These are phyloP conservation scores for Suillus tomentosus DNA, from an alignment of 768 basidiomycete species.

Conservation along the genomic window DNA sequence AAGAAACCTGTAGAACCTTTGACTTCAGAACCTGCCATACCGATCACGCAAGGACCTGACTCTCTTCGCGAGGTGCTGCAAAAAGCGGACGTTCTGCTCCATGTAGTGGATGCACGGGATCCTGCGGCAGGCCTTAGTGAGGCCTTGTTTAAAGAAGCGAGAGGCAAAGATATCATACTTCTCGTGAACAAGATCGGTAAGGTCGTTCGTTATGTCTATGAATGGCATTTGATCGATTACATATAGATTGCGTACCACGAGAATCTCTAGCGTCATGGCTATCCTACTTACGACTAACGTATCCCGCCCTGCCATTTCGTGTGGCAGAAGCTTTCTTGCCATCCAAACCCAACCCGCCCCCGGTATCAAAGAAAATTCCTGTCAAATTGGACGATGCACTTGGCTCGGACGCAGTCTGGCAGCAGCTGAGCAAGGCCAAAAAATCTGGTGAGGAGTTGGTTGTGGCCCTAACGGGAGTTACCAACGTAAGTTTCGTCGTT, in stretches of 20 bases:
- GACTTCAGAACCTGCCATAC: constrained; percentile 19
- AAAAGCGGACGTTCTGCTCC: constrained; percentile 73
- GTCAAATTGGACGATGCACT: constrained; percentile 54
- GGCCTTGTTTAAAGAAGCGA: constrained; percentile 43
- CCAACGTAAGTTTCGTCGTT: constrained; percentile 59
- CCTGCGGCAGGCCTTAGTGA: constrained; percentile 78
- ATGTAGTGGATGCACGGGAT: constrained; percentile 86
- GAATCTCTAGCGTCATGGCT: constrained; percentile 78
- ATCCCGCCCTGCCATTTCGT: constrained; percentile 73
- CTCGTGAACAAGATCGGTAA: constrained; percentile 87
- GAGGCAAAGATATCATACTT: constrained; percentile 55
- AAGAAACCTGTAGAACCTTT: neutral
- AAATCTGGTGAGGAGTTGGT: constrained; percentile 52
- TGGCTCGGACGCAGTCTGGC: constrained; percentile 55
- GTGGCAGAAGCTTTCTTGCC: constrained; percentile 71
- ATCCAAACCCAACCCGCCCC: constrained; percentile 24
- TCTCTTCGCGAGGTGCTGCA: constrained; percentile 55
- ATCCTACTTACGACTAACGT: constrained; percentile 53
- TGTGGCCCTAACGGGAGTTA: constrained; percentile 81
- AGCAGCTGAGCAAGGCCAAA: constrained; percentile 48
- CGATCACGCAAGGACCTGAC: constrained; percentile 29
- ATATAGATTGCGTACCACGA: constrained; percentile 73
- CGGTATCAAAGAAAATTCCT: constrained; percentile 41
- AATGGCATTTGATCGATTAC: neutral
- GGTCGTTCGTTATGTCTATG: constrained; percentile 36